Evolutionary conservation across 225 moss, liverwort and hornwort species (phyloP).

Genomic region (Sphagnum contortum): DNA sequence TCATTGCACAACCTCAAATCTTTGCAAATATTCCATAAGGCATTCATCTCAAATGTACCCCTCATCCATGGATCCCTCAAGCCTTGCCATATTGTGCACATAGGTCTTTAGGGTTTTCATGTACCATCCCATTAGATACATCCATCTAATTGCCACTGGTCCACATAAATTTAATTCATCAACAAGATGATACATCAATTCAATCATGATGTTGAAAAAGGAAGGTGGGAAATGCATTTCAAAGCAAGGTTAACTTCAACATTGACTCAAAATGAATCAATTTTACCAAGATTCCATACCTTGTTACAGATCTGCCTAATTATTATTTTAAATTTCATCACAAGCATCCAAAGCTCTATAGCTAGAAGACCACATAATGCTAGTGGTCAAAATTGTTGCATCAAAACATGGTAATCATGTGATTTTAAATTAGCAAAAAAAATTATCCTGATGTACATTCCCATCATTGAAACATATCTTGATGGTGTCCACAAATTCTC

Average conservation of each 20-base stretch:
- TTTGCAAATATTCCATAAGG: neutral
- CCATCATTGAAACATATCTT: neutral
- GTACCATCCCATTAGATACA: slow-evolving; percentile 1
- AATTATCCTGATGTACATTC: neutral
- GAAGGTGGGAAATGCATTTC: neutral
- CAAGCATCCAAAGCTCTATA: neutral
- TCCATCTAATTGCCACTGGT: neutral
- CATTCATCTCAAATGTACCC: neutral
- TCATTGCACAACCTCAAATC: too few species aligned
- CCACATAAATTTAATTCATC: neutral
- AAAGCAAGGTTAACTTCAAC: neutral
- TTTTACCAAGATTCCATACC: neutral
- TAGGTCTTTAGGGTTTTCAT: neutral
- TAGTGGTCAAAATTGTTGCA: neutral
- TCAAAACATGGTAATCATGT: neutral
- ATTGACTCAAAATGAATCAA: neutral
- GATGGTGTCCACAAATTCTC: neutral
- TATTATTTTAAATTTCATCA: neutral
- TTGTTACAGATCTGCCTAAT: neutral
- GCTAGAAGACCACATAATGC: neutral
- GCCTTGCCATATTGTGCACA: neutral
- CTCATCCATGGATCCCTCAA: neutral
- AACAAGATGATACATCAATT: neutral
- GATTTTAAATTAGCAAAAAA: neutral
- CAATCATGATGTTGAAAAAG: neutral